Percentiles rank a stretch among this genome's conserved stretches.
Conservation (phyloP, 2,329 filamentous ascomycete genomes). For the Trichoderma sp. region DNA sequence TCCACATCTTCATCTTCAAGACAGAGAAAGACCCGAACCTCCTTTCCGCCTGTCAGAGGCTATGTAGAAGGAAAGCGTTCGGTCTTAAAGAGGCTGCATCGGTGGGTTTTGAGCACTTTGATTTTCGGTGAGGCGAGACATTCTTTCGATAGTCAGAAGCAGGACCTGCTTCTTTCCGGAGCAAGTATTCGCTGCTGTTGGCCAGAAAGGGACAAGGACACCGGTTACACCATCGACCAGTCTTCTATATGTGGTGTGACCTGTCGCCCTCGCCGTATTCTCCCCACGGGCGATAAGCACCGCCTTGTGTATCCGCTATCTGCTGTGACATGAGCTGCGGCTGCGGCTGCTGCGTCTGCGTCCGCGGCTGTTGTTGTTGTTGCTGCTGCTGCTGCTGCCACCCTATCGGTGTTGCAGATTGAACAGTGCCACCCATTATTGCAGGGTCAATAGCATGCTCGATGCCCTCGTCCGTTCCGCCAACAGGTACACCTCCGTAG, state of each 20-base stretch:
- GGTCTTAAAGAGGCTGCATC: background rate
- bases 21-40: background rate
- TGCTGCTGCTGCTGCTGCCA: slow-evolving; percentile 47
- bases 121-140: slow-evolving; percentile 4
- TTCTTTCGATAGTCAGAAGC: background rate
- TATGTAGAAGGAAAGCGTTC: background rate
- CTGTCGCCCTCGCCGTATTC: slow-evolving; percentile 4
- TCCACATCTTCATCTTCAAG: background rate
- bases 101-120: background rate
- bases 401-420: slow-evolving; percentile 44
- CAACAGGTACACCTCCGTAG: slow-evolving; percentile 46
- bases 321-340: slow-evolving; percentile 18
- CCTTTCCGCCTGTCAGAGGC: background rate
- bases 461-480: slow-evolving; percentile 40
- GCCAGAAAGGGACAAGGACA: background rate
- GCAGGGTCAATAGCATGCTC: slow-evolving; percentile 30
- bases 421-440: slow-evolving; percentile 40
- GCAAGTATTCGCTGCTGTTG: background rate
- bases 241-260: slow-evolving; percentile 19
- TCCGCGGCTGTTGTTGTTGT: background rate
- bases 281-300: slow-evolving; percentile 28
- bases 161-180: background rate
- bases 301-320: slow-evolving; percentile 45
- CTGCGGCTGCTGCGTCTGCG: slow-evolving; percentile 9
- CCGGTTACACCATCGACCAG: background rate